A percentile compares a stretch with the other conserved stretches of the same genome.
Conservation (phyloP, 2,329 filamentous ascomycete genomes). For the Gnomoniopsis smithogilvyi region DNA sequence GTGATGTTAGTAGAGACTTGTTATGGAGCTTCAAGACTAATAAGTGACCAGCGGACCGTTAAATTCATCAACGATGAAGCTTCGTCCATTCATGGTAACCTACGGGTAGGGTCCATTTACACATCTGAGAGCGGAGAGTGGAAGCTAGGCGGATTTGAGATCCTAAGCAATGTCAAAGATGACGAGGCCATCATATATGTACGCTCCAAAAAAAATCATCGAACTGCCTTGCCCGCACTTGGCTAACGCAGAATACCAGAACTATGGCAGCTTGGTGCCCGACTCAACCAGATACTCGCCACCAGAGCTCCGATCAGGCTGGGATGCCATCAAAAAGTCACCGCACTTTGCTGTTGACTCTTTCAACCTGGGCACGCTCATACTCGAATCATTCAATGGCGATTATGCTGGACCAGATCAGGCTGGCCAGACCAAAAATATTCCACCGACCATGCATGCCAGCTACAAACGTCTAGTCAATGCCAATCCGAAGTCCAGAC, state of each 20-base stretch:
- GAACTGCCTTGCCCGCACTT: background rate
- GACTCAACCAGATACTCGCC: slow-evolving; percentile 82
- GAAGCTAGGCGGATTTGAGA: slow-evolving; percentile 92
- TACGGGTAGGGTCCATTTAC: slow-evolving; percentile 84
- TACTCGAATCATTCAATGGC: slow-evolving; percentile 92
- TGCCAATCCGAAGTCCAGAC: slow-evolving; percentile 81
- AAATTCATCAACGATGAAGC: slow-evolving; percentile 97
- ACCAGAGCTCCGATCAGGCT: slow-evolving; percentile 86
- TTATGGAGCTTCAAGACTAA: background rate
- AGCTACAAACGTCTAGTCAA: slow-evolving; percentile 89
- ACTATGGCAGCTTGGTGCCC: slow-evolving; percentile 81
- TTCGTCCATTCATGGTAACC: slow-evolving; percentile 81
- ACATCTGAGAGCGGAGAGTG: slow-evolving; percentile 96
- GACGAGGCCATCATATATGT: slow-evolving; percentile 92
- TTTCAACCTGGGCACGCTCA: slow-evolving; percentile 78
- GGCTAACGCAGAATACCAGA: slow-evolving; percentile 45
- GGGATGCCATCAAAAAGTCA: slow-evolving; percentile 83
- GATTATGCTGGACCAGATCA: slow-evolving; percentile 74
- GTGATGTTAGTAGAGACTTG: slow-evolving; percentile 17
- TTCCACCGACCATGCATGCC: slow-evolving; percentile 84
- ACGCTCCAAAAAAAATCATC: slow-evolving; percentile 13
- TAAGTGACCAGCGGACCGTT: slow-evolving; percentile 65
- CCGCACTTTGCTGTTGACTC: slow-evolving; percentile 81
- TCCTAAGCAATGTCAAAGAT: slow-evolving; percentile 92
- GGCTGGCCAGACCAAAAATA: slow-evolving; percentile 77